Evolutionary conservation across 169 alveolate species (phyloP), one percentile per base, ranked within the genome.

Genomic region (Miamiensis avidus): DNA sequence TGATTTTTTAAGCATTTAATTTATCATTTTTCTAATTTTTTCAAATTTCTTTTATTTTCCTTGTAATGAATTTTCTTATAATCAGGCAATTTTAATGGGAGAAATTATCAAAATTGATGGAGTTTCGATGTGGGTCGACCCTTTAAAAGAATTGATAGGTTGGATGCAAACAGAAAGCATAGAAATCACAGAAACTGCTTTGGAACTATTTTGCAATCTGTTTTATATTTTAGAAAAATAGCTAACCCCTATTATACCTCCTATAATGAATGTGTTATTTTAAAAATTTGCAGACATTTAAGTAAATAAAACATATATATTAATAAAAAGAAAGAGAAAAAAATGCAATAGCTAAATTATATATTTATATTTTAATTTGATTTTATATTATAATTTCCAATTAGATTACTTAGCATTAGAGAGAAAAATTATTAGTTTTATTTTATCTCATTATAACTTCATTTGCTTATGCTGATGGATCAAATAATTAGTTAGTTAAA

Each of bases 401-500:
- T 32, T 31, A 79, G 33, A 74, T 86, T 26, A 81, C 74, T 75
- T 86, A 86, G 32, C 32, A 33, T 78, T 76, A 81, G 32, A 79
- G 90, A 75, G 90, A 81, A 76, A 81, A 86, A 34, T 34, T 86
- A 29, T 65, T 86, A 65, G 73, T 79, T 30, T 65, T 86, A 32
- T 81, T 86, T n/a, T 86, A 86, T 33, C 15, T 86, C 0, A 81
- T 75, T n/a, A 64, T 86, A 26, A 81, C 84, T 34, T 86, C 90
- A 29, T 81, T 86, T 64, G 76, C 90, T 34, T 86, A 74, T 64
- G 90, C 90, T 81, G 90, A 86, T 81, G 90, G 87, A 0, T 33
- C 84, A 4, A 82, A 86, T 32, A 86, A 86, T 30, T 69, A 65
- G 25, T 86, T 86, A 25, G 84, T 86, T 29, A 72, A 34, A 29